phyloP scores from a whole-genome alignment of 2,329 filamentous ascomycete species.

The Microsporum ferrugineum region DNA sequence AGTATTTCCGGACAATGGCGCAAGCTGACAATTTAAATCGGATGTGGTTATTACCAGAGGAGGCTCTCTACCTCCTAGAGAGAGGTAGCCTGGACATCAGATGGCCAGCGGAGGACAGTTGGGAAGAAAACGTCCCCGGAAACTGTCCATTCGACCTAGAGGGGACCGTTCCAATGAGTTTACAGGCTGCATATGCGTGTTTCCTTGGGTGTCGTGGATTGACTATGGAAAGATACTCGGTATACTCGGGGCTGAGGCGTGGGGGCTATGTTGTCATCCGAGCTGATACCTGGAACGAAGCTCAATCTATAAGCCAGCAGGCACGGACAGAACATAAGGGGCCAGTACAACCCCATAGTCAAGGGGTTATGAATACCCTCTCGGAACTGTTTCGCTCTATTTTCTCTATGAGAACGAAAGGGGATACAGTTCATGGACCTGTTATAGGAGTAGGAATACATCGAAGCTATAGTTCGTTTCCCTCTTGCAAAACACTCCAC shows the following conservation, averaged over 20 bases:
- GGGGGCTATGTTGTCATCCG: slow-evolving; percentile 71
- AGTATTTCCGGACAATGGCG: slow-evolving; percentile 66
- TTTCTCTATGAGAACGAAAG: slow-evolving; percentile 19
- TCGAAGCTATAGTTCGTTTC: slow-evolving; percentile 38
- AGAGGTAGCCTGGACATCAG: slow-evolving; percentile 76
- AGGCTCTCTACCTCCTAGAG: slow-evolving; percentile 81
- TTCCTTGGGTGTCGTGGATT: slow-evolving; percentile 58
- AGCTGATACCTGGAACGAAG: slow-evolving; percentile 44
- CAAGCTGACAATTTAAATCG: slow-evolving; percentile 52
- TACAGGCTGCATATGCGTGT: slow-evolving; percentile 80
- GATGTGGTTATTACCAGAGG: slow-evolving; percentile 81
- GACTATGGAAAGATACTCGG: slow-evolving; percentile 70
- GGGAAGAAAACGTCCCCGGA: slow-evolving; percentile 19
- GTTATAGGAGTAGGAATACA: slow-evolving; percentile 44
- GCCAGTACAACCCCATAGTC: slow-evolving; percentile 8
- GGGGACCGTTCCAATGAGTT: slow-evolving; percentile 67
- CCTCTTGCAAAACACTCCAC: neutral
- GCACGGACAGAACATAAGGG: neutral
- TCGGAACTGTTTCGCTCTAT: slow-evolving; percentile 26
- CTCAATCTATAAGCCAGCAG: neutral
- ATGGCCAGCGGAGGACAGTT: slow-evolving; percentile 50
- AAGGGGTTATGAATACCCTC: slow-evolving; percentile 23
- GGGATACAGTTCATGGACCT: slow-evolving; percentile 34
- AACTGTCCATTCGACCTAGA: slow-evolving; percentile 38
- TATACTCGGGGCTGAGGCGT: slow-evolving; percentile 75